Base-by-base conservation (phyloP, 805 yeast species). In the Wickerhamomyces mucosus region DNA sequence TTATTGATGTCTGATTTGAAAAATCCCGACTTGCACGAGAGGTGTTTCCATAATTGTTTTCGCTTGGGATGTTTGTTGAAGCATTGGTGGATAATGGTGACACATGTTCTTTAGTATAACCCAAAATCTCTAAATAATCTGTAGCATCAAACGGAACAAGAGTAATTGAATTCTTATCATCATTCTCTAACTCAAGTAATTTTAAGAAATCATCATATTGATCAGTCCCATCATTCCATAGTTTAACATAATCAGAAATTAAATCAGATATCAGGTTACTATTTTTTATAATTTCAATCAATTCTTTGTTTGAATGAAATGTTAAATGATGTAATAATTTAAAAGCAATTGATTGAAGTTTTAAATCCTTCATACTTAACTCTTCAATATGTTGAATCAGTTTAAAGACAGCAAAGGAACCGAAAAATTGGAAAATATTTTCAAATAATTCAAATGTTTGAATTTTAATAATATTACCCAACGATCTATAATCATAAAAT, bases 151-250 rank as follows among this genome's bases (percentile, higher is more conserved):
- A 28, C 7, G 13, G 21, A 6, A 21, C 13, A 6, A 17, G 5
- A 22, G 15, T 15, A n/a, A n/a, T n/a, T 5, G 15, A n/a, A 7
- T 26, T 16, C 8, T 28, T 21, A 5, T 7, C 13, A 24, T 14
- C 8, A 15, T 18, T 22, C 15, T 29, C 27, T 2, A 28, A 16
- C 22, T 43, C 21, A 3, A 45, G 20, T 8, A 23, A 13, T 2
- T 32, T 16, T n/a, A 27, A 19, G 6, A 45, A 34, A 6, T 24
- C 19, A 2, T 33, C 34, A 34, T 53, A 61, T 2, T 16, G 26
- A 3, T 22, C 26, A 2, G 54, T 27, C 9, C 59, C 61, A 41
- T 59, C 61, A 39, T 59, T 55, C 67, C 65, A 60, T 15, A 34
- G 18, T 5, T 31, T 25, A 19, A 58, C 40, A 28, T 50, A 58